Conservation (phyloP, 768 basidiomycete species). For the Rhodotorula kratochvilovae region DNA sequence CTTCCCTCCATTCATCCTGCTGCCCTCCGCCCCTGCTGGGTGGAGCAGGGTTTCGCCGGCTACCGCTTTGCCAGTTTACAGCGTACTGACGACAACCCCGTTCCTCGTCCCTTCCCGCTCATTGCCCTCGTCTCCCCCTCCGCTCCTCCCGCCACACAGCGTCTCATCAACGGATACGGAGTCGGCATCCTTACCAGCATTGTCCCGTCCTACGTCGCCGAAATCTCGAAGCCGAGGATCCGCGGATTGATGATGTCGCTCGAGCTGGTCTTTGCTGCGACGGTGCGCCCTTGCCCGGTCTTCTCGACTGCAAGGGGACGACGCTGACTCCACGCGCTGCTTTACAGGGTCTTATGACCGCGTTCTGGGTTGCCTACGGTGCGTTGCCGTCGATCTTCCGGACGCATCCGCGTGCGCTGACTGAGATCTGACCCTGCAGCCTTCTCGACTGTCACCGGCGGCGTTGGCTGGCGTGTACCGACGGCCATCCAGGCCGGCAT, state of each 20-base stretch:
- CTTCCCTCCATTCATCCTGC: no score
- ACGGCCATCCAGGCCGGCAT: slow-evolving; percentile 38
- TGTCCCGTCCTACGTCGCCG: slow-evolving; percentile 30
- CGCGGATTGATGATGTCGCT: slow-evolving; percentile 36
- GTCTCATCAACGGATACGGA: slow-evolving; percentile 40
- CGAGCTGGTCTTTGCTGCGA: background rate
- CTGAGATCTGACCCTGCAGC: no score
- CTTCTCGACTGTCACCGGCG: slow-evolving; percentile 17
- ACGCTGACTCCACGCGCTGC: no score
- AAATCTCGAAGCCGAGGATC: slow-evolving; percentile 36
- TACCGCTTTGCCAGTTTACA: no score
- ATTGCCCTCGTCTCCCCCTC: background rate
- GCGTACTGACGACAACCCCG: no score
- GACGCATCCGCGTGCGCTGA: no score
- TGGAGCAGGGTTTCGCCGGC: no score
- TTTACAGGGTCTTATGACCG: slow-evolving; percentile 38
- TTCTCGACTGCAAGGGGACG: no score
- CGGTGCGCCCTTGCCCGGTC: background rate
- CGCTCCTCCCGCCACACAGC: background rate
- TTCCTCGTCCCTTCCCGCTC: background rate
- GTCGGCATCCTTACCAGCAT: slow-evolving; percentile 41
- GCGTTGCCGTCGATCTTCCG: no score
- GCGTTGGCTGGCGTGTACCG: slow-evolving; percentile 39
- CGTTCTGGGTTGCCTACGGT: slow-evolving; percentile 37
- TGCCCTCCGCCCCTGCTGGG: no score